Percentiles rank a stretch among this genome's conserved stretches.
Evolutionary conservation across 805 yeast genomes (phyloP).

Genomic region (Candida patagonica): DNA sequence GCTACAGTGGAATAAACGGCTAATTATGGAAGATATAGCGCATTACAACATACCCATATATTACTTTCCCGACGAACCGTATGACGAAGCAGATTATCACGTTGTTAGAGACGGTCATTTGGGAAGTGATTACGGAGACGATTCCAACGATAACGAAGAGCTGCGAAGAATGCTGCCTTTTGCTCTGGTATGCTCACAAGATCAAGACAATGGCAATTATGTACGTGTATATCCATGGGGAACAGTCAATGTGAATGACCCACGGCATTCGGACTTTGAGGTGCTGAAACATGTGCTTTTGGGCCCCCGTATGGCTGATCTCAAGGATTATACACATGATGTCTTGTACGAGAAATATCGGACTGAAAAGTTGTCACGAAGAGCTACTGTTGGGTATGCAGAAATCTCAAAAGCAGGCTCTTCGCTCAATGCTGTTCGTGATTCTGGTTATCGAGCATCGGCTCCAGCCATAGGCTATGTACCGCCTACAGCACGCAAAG

Average conservation of each 20-base stretch:
- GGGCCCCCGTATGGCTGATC: conserved; percentile 70
- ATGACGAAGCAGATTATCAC: conserved; percentile 32
- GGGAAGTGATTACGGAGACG: background rate
- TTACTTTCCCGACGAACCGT: conserved; percentile 64
- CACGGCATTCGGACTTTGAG: conserved; percentile 25
- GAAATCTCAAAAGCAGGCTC: no score
- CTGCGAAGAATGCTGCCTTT: conserved; percentile 48
- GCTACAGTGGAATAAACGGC: conserved; percentile 41
- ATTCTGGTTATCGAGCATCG: background rate
- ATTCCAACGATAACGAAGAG: conserved; percentile 20
- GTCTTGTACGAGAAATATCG: conserved; percentile 69
- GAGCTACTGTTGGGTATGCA: no score
- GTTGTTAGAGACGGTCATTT: background rate
- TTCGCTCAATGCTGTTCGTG: no score
- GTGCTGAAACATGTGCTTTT: conserved; percentile 54
- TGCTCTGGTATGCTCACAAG: conserved; percentile 49
- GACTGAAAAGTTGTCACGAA: conserved; percentile 49
- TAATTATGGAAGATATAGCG: conserved; percentile 47
- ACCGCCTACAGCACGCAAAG: background rate
- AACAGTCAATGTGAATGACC: conserved; percentile 32
- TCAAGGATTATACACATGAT: conserved; percentile 72
- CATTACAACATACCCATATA: conserved; percentile 54
- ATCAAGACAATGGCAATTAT: conserved; percentile 29
- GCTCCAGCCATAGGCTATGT: background rate
- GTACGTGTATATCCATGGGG: conserved; percentile 59